Evolutionary conservation across 306 rosid species (phyloP).

Genomic region (Sechiopsis laciniata): DNA sequence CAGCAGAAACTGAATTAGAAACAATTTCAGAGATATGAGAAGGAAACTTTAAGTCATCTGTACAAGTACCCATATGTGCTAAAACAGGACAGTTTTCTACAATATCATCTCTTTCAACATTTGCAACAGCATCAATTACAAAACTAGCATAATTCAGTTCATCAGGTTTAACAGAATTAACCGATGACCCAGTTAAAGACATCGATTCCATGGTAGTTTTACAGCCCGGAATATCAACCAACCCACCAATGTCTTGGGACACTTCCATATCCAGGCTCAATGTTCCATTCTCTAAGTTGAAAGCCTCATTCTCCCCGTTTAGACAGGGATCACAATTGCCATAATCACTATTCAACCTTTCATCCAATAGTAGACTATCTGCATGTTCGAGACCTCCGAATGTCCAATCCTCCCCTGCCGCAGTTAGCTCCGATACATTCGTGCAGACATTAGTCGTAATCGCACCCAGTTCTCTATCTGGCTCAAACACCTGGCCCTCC

Average conservation of each 20-base stretch:
- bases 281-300: constrained; percentile 22
- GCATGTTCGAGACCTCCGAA: constrained; percentile 14
- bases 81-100: constrained; percentile 26
- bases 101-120: constrained; percentile 25
- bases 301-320: constrained; percentile 28
- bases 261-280: constrained; percentile 10
- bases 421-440: constrained; percentile 28
- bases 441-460: constrained; percentile 18
- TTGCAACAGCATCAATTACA: constrained; percentile 22
- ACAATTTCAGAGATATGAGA: constrained; percentile 31
- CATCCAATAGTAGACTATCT: constrained; percentile 11
- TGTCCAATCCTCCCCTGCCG: constrained; percentile 18
- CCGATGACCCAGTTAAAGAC: constrained; percentile 24
- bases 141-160: constrained; percentile 35
- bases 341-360: constrained; percentile 31
- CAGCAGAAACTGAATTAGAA: constrained; percentile 26
- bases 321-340: constrained; percentile 29
- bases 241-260: constrained; percentile 30
- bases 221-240: constrained; percentile 13
- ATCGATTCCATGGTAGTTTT: constrained; percentile 26
- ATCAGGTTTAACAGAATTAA: constrained; percentile 31
- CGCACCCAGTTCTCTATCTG: constrained; percentile 25
- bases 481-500: constrained; percentile 24
- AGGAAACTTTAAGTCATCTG: constrained; percentile 28
- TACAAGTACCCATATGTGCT: not conserved